Conservation (phyloP, 805 yeast species). For the Metschnikowia cerradonensis region DNA sequence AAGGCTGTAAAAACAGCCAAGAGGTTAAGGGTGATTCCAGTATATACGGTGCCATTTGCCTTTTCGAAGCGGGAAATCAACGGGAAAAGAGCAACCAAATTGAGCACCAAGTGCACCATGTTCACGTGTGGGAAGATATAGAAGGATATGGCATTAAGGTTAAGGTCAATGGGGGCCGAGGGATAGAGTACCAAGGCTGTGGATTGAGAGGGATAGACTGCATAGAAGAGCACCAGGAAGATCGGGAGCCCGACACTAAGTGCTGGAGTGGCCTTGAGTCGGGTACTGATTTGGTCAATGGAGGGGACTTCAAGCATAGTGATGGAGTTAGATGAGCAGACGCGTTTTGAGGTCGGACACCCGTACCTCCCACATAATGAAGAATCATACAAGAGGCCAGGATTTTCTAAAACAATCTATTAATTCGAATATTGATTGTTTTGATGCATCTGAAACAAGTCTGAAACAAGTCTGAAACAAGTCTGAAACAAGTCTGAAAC, state of each 20-base stretch:
- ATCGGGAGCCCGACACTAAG: slow-evolving; percentile 57
- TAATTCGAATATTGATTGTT: too few relatives aligned
- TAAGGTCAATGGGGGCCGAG: slow-evolving; percentile 44
- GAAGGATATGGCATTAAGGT: slow-evolving; percentile 55
- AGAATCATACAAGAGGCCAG: neutral
- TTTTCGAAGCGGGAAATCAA: slow-evolving; percentile 65
- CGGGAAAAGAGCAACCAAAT: slow-evolving; percentile 52
- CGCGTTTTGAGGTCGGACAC: neutral
- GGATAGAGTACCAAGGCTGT: slow-evolving; percentile 32
- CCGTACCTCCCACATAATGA: neutral
- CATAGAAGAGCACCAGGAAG: slow-evolving; percentile 47
- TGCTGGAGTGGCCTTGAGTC: slow-evolving; percentile 42
- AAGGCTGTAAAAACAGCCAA: slow-evolving; percentile 68
- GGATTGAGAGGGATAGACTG: slow-evolving; percentile 23
- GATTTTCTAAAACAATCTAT: too few relatives aligned
- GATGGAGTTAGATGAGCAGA: neutral
- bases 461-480: too few relatives aligned
- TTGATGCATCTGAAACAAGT: too few relatives aligned
- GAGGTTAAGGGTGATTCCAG: slow-evolving; percentile 74
- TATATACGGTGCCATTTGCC: slow-evolving; percentile 76
- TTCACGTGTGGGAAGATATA: slow-evolving; percentile 70
- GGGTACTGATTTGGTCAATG: neutral
- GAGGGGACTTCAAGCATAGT: slow-evolving; percentile 4
- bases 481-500: too few relatives aligned
- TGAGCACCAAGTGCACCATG: slow-evolving; percentile 57